A percentile compares a stretch with the other conserved stretches of the same genome.
These are phyloP conservation scores for Platanus orientalis DNA, from an alignment of 164 flowering plant species.

Conservation along the genomic window DNA sequence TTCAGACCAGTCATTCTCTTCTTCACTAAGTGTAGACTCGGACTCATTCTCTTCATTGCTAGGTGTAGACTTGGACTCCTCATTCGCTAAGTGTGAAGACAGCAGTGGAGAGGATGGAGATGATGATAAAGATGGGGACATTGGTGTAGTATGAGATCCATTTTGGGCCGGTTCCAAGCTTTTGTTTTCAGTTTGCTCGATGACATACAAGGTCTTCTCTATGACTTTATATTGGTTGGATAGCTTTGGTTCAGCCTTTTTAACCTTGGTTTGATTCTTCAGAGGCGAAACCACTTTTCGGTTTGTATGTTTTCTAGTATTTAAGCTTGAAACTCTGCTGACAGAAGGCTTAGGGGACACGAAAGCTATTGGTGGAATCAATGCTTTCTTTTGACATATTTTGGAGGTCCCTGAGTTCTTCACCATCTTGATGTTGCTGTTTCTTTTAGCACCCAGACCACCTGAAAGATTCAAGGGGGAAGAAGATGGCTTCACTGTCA, in stretches of 20 bases:
- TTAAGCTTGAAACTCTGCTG: constrained; percentile 25
- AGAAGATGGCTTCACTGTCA: too few relatives aligned
- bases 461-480: too few relatives aligned
- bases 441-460: too few relatives aligned
- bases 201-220: constrained; percentile 39
- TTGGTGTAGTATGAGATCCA: constrained; percentile 9
- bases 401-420: constrained; percentile 21
- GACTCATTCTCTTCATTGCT: too few relatives aligned
- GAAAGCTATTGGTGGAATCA: constrained; percentile 21
- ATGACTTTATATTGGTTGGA: constrained; percentile 3
- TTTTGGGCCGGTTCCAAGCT: constrained; percentile 18
- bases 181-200: constrained; percentile 27
- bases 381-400: constrained; percentile 21
- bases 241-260: constrained; percentile 6
- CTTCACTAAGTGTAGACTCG: too few relatives aligned
- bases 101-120: constrained; percentile 5
- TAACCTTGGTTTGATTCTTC: constrained; percentile 23
- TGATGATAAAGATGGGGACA: constrained; percentile 16
- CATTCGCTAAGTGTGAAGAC: constrained; percentile 19
- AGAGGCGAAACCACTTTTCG: constrained; percentile 21
- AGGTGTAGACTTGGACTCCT: too few relatives aligned
- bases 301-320: constrained; percentile 18
- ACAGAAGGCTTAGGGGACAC: constrained; percentile 29
- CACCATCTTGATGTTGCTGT: too few relatives aligned
- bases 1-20: too few relatives aligned